Conservation (phyloP, 129 eudicot genomes). For the Erigeron canadensis region DNA sequence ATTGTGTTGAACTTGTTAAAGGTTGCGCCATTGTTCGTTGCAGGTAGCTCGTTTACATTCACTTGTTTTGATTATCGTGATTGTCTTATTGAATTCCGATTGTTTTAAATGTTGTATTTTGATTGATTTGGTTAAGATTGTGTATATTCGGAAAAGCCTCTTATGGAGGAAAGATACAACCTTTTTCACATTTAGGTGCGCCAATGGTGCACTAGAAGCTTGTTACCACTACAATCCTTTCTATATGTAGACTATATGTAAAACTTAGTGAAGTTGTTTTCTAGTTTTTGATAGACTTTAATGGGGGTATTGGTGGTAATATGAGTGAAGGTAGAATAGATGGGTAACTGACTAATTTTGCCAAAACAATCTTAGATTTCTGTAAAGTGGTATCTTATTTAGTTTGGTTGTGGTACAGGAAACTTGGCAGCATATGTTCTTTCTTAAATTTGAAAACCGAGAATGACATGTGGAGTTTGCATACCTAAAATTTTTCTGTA, state of each 20-base stretch:
- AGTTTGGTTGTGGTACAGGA: slow-evolving; percentile 18
- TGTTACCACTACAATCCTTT: too few relatives aligned
- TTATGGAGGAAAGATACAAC: too few relatives aligned
- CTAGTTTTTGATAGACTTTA: slow-evolving; percentile 6
- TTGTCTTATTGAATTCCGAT: neutral
- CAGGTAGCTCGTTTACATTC: slow-evolving; percentile 40
- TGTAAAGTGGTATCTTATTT: slow-evolving; percentile 20
- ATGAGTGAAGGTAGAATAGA: slow-evolving; percentile 26
- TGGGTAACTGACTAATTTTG: slow-evolving; percentile 17
- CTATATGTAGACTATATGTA: too few relatives aligned
- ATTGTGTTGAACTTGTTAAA: slow-evolving; percentile 51
- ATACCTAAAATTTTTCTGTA: slow-evolving; percentile 34
- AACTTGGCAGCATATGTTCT: slow-evolving; percentile 29
- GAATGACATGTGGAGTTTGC: slow-evolving; percentile 27
- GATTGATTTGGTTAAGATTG: neutral
- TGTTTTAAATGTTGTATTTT: neutral
- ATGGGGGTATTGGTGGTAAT: slow-evolving; percentile 15
- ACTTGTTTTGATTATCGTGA: neutral
- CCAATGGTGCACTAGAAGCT: too few relatives aligned
- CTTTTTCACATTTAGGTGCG: too few relatives aligned
- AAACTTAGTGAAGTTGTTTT: neutral
- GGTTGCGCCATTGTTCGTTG: slow-evolving; percentile 65
- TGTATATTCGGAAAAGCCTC: too few relatives aligned
- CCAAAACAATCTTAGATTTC: neutral
- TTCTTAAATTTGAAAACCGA: slow-evolving; percentile 25